phyloP scores from a whole-genome alignment of 371 early-diverging fungal species.

The Mucor racemosus region DNA sequence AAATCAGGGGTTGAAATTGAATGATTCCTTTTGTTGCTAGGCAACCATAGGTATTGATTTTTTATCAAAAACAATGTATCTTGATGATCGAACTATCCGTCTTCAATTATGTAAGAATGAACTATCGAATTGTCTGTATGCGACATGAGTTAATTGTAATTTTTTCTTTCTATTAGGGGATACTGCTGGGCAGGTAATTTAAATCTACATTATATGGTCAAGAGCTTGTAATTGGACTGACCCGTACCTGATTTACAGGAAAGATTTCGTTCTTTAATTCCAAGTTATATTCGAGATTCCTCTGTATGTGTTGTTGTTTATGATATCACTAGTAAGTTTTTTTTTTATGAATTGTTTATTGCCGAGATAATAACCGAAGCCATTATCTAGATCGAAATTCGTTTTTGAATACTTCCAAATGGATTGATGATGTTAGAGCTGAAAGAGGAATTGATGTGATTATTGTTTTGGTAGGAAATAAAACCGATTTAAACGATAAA shows the following conservation, averaged over 20 bases:
- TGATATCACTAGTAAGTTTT: slow-evolving; percentile 29
- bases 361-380: slow-evolving; percentile 5
- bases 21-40: slow-evolving; percentile 37
- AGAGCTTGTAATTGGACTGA: not conserved
- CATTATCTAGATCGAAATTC: slow-evolving; percentile 78
- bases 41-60: slow-evolving; percentile 99
- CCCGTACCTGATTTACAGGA: slow-evolving; percentile 57
- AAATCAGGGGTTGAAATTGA: not conserved
- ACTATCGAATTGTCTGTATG: not conserved
- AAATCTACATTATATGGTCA: not conserved
- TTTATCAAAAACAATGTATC: slow-evolving; percentile 97
- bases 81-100: slow-evolving; percentile 96
- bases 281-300: slow-evolving; percentile 98
- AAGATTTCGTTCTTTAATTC: slow-evolving; percentile 95
- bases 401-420: slow-evolving; percentile 94
- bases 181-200: slow-evolving; percentile 97
- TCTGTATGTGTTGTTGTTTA: slow-evolving; percentile 98
- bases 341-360: not conserved
- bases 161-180: slow-evolving; percentile 65
- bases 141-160: not conserved
- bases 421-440: slow-evolving; percentile 98
- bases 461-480: slow-evolving; percentile 99
- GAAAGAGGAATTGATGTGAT: slow-evolving; percentile 97
- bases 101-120: slow-evolving; percentile 89
- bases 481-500: slow-evolving; percentile 95